Percentiles rank a stretch among this genome's conserved stretches.
phyloP scores from a whole-genome alignment of 192 early-diverging fungal genomes.

The Dimargaris cristalligena region DNA sequence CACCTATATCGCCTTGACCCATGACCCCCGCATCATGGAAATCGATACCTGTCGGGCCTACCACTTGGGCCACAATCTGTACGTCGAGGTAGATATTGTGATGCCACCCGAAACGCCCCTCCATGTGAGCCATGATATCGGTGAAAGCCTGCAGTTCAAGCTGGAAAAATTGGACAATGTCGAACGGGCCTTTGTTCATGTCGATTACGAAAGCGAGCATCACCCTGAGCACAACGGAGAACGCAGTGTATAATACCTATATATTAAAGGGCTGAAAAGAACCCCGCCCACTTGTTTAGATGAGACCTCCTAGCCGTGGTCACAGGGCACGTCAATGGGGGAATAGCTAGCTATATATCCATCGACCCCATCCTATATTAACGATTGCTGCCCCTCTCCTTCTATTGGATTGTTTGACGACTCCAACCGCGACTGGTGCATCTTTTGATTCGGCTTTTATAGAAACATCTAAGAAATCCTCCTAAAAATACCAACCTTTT shows the following conservation, averaged over 20 bases:
- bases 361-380: background rate
- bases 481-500: background rate
- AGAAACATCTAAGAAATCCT: background rate
- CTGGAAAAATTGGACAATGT: constrained; percentile 71
- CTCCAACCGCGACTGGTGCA: too few relatives aligned
- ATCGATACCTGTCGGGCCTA: constrained; percentile 75
- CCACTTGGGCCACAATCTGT: constrained; percentile 70
- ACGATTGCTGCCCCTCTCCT: background rate
- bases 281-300: background rate
- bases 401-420: background rate
- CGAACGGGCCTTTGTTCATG: constrained; percentile 85
- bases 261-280: background rate
- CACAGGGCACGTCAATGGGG: background rate
- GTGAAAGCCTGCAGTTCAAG: constrained; percentile 75
- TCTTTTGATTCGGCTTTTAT: background rate
- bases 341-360: background rate
- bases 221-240: constrained; percentile 51
- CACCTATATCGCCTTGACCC: constrained; percentile 74
- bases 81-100: constrained; percentile 94
- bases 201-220: constrained; percentile 83
- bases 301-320: background rate
- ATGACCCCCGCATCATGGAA: constrained; percentile 41
- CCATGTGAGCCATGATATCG: constrained; percentile 77
- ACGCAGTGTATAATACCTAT: constrained; percentile 17
- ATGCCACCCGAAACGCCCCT: constrained; percentile 69